Conservation (phyloP, 2,329 filamentous ascomycete genomes). For the Teratosphaeria destructans region DNA sequence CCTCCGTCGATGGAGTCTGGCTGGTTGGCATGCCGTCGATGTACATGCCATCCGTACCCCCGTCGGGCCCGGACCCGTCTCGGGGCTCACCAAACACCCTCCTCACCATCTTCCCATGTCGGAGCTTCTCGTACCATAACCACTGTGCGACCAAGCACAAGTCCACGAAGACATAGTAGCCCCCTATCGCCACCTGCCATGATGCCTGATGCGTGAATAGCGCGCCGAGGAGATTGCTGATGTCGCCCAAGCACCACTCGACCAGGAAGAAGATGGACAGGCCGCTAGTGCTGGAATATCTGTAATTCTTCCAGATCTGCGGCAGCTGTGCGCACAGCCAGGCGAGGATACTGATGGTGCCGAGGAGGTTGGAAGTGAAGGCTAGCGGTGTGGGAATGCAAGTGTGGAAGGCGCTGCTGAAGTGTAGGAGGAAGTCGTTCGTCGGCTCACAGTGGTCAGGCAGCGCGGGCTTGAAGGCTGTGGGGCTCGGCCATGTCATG, state of each 20-base stretch:
- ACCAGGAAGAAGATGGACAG: conserved; percentile 55
- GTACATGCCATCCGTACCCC: conserved; percentile 18
- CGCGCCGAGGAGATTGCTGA: conserved; percentile 53
- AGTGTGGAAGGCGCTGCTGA: conserved; percentile 51
- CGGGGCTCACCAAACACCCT: conserved; percentile 19
- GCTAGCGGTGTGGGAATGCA: conserved; percentile 56
- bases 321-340: conserved; percentile 62
- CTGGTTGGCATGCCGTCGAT: conserved; percentile 22
- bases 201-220: conserved; percentile 53
- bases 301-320: conserved; percentile 60
- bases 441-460: conserved; percentile 52
- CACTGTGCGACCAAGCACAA: conserved; percentile 52
- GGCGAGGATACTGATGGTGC: conserved; percentile 52
- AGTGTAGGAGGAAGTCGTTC: conserved; percentile 43
- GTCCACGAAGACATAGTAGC: conserved; percentile 58
- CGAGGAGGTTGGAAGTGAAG: conserved; percentile 50
- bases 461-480: conserved; percentile 30
- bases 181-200: conserved; percentile 56
- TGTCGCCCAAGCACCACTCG: conserved; percentile 56
- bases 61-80: conserved; percentile 8
- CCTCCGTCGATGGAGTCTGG: background rate
- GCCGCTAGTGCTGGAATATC: conserved; percentile 52
- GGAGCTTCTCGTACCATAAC: conserved; percentile 53
- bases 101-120: conserved; percentile 38
- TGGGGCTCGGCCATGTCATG: conserved; percentile 19